A percentile compares a stretch with the other conserved stretches of the same genome.
Conservation (phyloP, 2,329 filamentous ascomycete species). For the Cladophialophora exuberans region DNA sequence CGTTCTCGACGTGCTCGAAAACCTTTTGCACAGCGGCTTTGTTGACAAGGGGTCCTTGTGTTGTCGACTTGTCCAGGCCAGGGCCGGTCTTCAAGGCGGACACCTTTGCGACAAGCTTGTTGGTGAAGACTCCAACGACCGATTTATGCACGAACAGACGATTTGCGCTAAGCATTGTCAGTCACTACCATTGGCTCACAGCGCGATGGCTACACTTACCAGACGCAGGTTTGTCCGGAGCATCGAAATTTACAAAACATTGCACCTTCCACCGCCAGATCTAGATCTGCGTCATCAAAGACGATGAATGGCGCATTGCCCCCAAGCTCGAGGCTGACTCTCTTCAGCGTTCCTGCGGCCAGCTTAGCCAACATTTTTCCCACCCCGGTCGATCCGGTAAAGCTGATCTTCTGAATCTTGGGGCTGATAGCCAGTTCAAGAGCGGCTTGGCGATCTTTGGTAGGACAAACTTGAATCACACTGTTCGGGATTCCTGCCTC, state of each 20-base stretch:
- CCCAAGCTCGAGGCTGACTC: slow-evolving; percentile 49
- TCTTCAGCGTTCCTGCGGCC: slow-evolving; percentile 42
- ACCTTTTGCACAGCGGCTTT: slow-evolving; percentile 28
- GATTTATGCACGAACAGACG: slow-evolving; percentile 76
- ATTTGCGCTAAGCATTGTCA: slow-evolving; percentile 55
- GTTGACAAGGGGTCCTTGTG: slow-evolving; percentile 71
- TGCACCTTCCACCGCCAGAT: slow-evolving; percentile 30
- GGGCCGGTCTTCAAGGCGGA: slow-evolving; percentile 73
- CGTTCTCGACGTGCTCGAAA: slow-evolving; percentile 23
- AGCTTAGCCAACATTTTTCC: slow-evolving; percentile 38
- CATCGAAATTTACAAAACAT: slow-evolving; percentile 25
- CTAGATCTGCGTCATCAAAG: slow-evolving; percentile 46
- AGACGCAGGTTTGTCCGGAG: slow-evolving; percentile 46
- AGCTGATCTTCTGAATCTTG: slow-evolving; percentile 33
- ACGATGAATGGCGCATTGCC: slow-evolving; percentile 48
- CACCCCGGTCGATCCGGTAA: slow-evolving; percentile 39
- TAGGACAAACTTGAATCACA: slow-evolving; percentile 47
- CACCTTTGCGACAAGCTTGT: slow-evolving; percentile 68
- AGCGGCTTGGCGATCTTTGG: slow-evolving; percentile 8
- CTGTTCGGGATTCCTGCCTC: slow-evolving; percentile 39
- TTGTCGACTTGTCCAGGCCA: slow-evolving; percentile 69
- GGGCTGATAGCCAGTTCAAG: slow-evolving; percentile 13
- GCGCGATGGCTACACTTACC: not conserved
- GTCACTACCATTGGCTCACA: slow-evolving; percentile 4
- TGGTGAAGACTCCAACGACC: slow-evolving; percentile 75